Evolutionary conservation across 179 eudicot genomes (phyloP).

Genomic region (Vitellaria paradoxa): DNA sequence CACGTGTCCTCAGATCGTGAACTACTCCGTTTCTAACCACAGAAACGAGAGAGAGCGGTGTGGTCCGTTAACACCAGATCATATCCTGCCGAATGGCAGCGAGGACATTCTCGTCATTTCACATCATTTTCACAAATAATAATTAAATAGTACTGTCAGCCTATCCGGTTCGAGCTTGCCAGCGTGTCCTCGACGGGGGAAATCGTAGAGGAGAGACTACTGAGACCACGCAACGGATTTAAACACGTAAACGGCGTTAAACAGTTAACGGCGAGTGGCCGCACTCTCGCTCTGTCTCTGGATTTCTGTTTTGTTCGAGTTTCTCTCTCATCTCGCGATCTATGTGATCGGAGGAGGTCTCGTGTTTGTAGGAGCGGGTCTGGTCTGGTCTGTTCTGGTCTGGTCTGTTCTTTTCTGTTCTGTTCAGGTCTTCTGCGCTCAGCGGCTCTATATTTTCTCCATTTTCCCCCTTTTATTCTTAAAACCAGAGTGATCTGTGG

Average conservation of each 20-base stretch:
- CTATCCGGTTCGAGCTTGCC: neutral
- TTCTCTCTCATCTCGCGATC: slow-evolving; percentile 15
- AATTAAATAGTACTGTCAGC: no score
- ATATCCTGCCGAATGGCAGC: neutral
- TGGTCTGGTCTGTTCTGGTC: neutral
- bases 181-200: neutral
- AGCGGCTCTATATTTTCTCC: no score
- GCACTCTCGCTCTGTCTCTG: neutral
- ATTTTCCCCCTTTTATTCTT: no score
- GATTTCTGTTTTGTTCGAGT: neutral
- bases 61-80: neutral
- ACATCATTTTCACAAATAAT: neutral
- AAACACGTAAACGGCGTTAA: slow-evolving; percentile 14
- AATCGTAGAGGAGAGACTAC: no score
- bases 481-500: neutral
- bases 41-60: neutral
- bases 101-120: neutral
- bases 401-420: neutral
- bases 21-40: neutral
- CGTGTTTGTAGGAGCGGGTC: slow-evolving; percentile 17
- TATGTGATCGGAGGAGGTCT: slow-evolving; percentile 19
- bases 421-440: no score
- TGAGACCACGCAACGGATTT: neutral
- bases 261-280: slow-evolving; percentile 11
- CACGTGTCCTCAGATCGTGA: neutral